Evolutionary conservation across 768 basidiomycete genomes (phyloP).

Genomic region (Boletus rufocinnamomeus): DNA sequence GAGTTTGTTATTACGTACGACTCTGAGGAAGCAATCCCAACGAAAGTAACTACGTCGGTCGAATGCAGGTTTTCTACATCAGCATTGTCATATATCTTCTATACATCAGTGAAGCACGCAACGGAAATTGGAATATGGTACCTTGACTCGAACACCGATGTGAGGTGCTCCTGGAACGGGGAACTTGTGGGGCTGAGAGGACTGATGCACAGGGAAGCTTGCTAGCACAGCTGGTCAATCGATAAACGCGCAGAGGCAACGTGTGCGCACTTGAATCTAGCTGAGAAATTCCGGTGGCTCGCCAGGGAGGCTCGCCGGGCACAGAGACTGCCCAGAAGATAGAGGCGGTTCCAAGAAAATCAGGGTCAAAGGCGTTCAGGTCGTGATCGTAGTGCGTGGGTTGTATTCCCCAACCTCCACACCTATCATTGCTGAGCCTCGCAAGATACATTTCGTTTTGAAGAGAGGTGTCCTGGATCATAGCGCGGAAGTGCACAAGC

Average conservation of each 20-base stretch:
- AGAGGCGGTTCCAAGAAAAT: slow-evolving; percentile 59
- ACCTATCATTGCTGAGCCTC: slow-evolving; percentile 40
- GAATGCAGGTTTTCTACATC: slow-evolving; percentile 50
- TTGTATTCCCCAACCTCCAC: slow-evolving; percentile 77
- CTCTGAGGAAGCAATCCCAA: slow-evolving; percentile 72
- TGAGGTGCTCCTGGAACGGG: slow-evolving; percentile 56
- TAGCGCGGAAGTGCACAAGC: slow-evolving; percentile 71
- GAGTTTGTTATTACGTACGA: slow-evolving; percentile 46
- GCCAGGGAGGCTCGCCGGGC: slow-evolving; percentile 69
- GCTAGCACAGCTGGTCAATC: slow-evolving; percentile 16
- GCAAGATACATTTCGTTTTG: slow-evolving; percentile 75
- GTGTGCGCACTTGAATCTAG: slow-evolving; percentile 21
- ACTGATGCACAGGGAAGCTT: slow-evolving; percentile 28
- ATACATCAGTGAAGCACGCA: slow-evolving; percentile 4
- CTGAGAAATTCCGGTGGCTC: slow-evolving; percentile 35
- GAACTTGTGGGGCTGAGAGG: slow-evolving; percentile 58
- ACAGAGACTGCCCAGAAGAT: slow-evolving; percentile 75
- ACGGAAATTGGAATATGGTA: slow-evolving; percentile 23
- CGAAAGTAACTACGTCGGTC: slow-evolving; percentile 66
- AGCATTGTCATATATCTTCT: slow-evolving; percentile 60
- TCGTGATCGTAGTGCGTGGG: slow-evolving; percentile 30
- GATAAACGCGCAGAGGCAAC: not conserved
- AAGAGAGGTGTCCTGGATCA: slow-evolving; percentile 81
- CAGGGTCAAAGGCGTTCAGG: slow-evolving; percentile 40
- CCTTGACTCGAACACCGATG: slow-evolving; percentile 75